These are phyloP conservation scores for Fusarium neocosmosporiellum DNA, from an alignment of 2,329 filamentous ascomycete species.

Conservation along the genomic window DNA sequence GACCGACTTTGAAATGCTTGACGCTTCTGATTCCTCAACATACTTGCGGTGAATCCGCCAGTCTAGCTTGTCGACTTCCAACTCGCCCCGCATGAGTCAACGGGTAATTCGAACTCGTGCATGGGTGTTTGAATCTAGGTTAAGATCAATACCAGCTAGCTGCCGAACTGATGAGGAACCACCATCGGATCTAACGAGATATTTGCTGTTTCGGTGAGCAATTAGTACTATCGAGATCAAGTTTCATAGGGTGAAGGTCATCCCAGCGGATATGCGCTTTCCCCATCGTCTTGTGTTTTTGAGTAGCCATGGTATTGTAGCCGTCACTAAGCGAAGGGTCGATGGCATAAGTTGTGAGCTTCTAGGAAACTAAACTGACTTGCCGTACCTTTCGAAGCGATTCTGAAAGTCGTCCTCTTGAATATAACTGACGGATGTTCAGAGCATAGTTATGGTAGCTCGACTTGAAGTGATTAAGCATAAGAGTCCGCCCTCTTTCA, in stretches of 20 bases:
- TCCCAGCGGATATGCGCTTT: not conserved
- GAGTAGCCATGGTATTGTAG: not conserved
- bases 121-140: not conserved
- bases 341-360: not conserved
- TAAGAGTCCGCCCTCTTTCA: not conserved
- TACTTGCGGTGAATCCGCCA: not conserved
- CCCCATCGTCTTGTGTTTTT: not conserved
- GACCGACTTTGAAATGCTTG: not conserved
- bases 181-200: not conserved
- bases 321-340: not conserved
- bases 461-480: not conserved
- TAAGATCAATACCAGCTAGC: not conserved
- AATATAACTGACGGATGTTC: not conserved
- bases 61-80: not conserved
- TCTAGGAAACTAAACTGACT: not conserved
- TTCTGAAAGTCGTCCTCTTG: not conserved
- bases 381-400: not conserved
- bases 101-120: not conserved
- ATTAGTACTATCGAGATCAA: not conserved
- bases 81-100: no score
- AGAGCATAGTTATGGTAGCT: not conserved
- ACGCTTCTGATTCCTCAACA: not conserved
- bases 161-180: not conserved
- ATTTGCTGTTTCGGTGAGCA: not conserved
- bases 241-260: not conserved